Evolutionary conservation across 2,329 filamentous ascomycete genomes (phyloP).

Genomic region (Fusarium udum): DNA sequence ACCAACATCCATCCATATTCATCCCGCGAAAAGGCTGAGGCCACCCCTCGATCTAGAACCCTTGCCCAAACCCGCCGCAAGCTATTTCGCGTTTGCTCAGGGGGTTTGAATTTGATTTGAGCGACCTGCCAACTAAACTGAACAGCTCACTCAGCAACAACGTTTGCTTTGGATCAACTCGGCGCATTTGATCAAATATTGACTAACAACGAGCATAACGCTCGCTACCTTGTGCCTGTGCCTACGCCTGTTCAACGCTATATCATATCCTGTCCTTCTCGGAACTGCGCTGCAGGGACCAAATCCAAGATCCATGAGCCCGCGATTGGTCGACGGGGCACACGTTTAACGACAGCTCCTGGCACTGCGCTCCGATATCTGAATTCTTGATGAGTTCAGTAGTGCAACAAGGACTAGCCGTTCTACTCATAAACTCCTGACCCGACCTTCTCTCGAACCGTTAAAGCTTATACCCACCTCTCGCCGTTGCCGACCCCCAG

Average conservation of each 20-base stretch:
- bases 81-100: slow-evolving; percentile 46
- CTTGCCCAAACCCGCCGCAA: slow-evolving; percentile 38
- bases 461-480: slow-evolving; percentile 1
- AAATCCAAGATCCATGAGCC: slow-evolving; percentile 38
- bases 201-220: neutral
- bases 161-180: slow-evolving; percentile 6
- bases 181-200: slow-evolving; percentile 11
- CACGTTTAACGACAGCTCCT: slow-evolving; percentile 33
- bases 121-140: slow-evolving; percentile 32
- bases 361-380: slow-evolving; percentile 35
- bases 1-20: slow-evolving; percentile 15
- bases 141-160: slow-evolving; percentile 34
- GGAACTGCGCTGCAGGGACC: slow-evolving; percentile 23
- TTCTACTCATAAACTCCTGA: slow-evolving; percentile 6
- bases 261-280: neutral
- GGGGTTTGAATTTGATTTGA: slow-evolving; percentile 38
- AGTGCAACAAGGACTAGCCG: slow-evolving; percentile 22
- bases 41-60: slow-evolving; percentile 45
- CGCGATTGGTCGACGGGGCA: slow-evolving; percentile 41
- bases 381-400: slow-evolving; percentile 45
- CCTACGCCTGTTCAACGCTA: neutral
- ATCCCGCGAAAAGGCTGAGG: slow-evolving; percentile 42
- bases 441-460: slow-evolving; percentile 17
- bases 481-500: slow-evolving; percentile 33
- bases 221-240: neutral